Conservation (phyloP, 371 early-diverging fungal genomes). For the Rhizopus microsporus region DNA sequence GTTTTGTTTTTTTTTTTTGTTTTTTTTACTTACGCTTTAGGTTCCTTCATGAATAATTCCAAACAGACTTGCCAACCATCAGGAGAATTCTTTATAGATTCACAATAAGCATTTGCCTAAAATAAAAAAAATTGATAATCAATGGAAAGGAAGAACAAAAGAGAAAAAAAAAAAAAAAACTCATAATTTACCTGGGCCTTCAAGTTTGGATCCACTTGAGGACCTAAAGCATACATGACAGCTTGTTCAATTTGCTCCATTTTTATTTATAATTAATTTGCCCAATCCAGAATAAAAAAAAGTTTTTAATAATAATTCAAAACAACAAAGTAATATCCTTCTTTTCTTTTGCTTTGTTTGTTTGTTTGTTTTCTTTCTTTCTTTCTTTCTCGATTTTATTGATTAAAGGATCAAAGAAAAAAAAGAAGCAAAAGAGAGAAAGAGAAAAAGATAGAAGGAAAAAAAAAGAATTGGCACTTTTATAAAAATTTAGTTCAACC, state of each 20-base stretch:
- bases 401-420: neutral
- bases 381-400: neutral
- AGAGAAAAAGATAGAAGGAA: neutral
- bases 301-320: neutral
- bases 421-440: neutral
- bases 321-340: neutral
- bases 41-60: constrained; percentile 73
- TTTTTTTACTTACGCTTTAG: constrained; percentile 62
- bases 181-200: constrained; percentile 69
- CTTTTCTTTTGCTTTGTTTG: neutral
- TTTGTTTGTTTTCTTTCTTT: constrained; percentile 2
- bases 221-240: constrained; percentile 79
- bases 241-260: constrained; percentile 88
- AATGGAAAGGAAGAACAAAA: constrained; percentile 2
- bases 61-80: constrained; percentile 90
- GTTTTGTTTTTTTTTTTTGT: neutral
- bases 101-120: constrained; percentile 87
- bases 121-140: constrained; percentile 1
- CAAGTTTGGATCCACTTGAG: constrained; percentile 65
- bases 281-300: constrained; percentile 4
- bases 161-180: neutral
- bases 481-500: no score
- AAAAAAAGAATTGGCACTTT: neutral
- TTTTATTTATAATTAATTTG: constrained; percentile 3
- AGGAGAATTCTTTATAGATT: constrained; percentile 74